Conservation (phyloP, 768 basidiomycete species). For the Xerocomellus chrysenteron region DNA sequence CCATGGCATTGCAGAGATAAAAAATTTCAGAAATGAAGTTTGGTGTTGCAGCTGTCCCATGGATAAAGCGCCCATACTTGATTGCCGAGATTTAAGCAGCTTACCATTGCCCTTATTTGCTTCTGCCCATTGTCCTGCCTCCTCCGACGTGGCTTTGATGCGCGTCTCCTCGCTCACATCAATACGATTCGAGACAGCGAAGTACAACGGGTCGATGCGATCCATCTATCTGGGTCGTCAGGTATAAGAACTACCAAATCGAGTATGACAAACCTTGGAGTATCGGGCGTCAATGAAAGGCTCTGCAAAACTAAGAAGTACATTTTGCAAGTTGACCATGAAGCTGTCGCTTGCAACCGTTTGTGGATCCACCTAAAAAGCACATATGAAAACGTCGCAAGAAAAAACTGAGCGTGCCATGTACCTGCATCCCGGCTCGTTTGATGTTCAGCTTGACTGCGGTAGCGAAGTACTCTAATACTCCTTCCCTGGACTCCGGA, state of each 20-base stretch:
- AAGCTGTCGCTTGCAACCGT: constrained; percentile 91
- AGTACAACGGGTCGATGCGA: constrained; percentile 84
- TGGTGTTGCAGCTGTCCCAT: constrained; percentile 53
- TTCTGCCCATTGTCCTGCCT: constrained; percentile 72
- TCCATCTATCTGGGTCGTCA: constrained; percentile 60
- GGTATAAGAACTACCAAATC: not conserved
- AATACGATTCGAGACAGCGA: constrained; percentile 67
- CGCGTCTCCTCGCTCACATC: constrained; percentile 87
- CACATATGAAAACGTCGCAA: not conserved
- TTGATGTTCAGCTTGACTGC: constrained; percentile 75
- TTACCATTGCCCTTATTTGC: constrained; percentile 50
- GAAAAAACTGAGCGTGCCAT: not conserved
- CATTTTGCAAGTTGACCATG: constrained; percentile 85
- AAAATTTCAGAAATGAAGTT: constrained; percentile 97
- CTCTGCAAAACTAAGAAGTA: constrained; percentile 83
- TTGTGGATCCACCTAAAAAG: constrained; percentile 67
- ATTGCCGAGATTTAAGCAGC: not conserved
- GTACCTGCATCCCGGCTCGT: constrained; percentile 87
- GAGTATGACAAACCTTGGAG: constrained; percentile 59
- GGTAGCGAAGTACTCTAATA: constrained; percentile 78
- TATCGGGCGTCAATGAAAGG: constrained; percentile 94
- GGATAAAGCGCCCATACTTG: not conserved
- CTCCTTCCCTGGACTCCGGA: constrained; percentile 73
- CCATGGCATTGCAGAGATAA: constrained; percentile 82
- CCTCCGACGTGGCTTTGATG: constrained; percentile 88